Evolutionary conservation across 805 yeast genomes (phyloP), one percentile per base, ranked within the genome.

Genomic region (Kluyveromyces nonfermentans): DNA sequence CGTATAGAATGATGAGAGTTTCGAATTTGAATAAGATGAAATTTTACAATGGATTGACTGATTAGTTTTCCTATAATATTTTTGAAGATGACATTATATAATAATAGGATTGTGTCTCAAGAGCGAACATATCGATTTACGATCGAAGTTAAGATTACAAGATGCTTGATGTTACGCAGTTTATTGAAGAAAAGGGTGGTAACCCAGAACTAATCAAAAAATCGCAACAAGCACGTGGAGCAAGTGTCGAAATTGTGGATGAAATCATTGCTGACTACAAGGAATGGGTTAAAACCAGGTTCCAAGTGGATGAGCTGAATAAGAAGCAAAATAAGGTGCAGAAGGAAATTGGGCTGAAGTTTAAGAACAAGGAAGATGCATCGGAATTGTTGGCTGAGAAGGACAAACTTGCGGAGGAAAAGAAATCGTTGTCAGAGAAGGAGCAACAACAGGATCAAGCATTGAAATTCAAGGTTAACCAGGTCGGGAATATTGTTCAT

Each of bases 131-230:
- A 16, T 18, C 14, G 25, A 14, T 35, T 16, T n/a, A 15, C 35
- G 14, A 18, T 34, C 19, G 18, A 28, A 21, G 4, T 7, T 10
- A 22, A 15, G 10, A 20, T 20, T 5, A 37, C 16, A 52, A 34
- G 44, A 90, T 93, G 98, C 80, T 93, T 69, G 98, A 93, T 67
- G 86, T 93, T 53, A 73, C 82, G 53, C 84, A 85, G 62, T 93
- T 93, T 64, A 82, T 93, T 55, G 95, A 81, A 55, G 98, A 93
- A 63, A 90, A 88, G 69, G 98, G 98, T 47, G 98, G 98, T 50
- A 78, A 89, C 65, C 96, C 98, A 35, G 90, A 89, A 54, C 72
- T 72, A 43, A 87, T 93, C 63, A 83, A 83, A 64, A 77, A 71
- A 59, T 89, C 97, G 33, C 98, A 93, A 68, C 79, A 71, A 65